Base-by-base conservation (phyloP, 371 early-diverging fungal genomes). In the Mucor piriformis region DNA sequence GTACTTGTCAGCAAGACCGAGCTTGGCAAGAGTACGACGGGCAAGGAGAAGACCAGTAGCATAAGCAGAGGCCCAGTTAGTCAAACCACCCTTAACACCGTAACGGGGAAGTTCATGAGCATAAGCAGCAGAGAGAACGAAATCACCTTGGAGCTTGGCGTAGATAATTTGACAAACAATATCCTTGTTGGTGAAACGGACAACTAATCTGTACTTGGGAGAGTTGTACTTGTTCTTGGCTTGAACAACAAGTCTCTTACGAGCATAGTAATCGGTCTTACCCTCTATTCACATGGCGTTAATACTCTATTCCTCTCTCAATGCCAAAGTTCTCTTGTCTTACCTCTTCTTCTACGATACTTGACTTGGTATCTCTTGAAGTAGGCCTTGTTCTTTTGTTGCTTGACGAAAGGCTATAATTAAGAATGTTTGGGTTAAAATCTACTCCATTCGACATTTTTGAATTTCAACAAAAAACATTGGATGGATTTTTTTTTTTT, bases 261-360 rank as follows among this genome's bases (percentile, higher is more conserved):
- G 92, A 72, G 98, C 98, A 82, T 95, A 96, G 97, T 99, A 99
- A 88, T 99, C 99, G 74, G 99, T 99, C 92, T 99, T 99, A 54
- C 99, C 98, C 94, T 99, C 98, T 95, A 67, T 8, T 37, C n/a
- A 37, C n/a, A 37, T 37, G 0, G 6, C 13, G 12, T 15, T 12
- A 15, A 37, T n/a, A 13, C 3, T 37, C 11, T n/a, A 3, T 11
- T 15, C n/a, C n/a, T 37, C 38, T 37, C 6, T 15, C 12, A 11
- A 6, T 15, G 38, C 6, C 16, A 25, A 10, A 2, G n/a, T 16
- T 15, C 18, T 24, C 16, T 20, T 8, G 20, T 73, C 80, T 77
- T 85, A 97, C 97, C 97, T 78, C 98, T 83, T 79, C 98, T 86
- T 83, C 99, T 87, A 69, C 99, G 88, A 91, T 94, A 96, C 92